Base-by-base conservation (phyloP, 2,329 filamentous ascomycete genomes). In the Aspergillus unguis region DNA sequence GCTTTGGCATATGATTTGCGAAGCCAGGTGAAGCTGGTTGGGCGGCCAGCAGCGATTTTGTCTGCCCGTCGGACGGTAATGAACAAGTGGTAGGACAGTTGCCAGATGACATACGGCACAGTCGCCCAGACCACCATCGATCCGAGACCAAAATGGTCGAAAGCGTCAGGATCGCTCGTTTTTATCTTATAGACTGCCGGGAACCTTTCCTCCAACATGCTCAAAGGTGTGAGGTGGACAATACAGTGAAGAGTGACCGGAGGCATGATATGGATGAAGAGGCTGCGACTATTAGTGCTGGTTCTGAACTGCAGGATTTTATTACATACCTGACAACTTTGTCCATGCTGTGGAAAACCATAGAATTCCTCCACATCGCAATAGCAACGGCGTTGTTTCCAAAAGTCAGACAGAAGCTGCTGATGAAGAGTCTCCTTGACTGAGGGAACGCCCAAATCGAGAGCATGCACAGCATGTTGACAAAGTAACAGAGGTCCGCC, bases 201-300 rank as follows among this genome's bases (percentile, higher is more conserved):
- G 68, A 95, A 97, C 23, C 85, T 83, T 27, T 77, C 72, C 58
- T 80, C 76, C 65, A 95, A 87, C 38, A 81, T 70, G 25, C 84
- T 83, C 1, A 82, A 72, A 0, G 87, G 74, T 9, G 91, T 79
- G 23, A 97, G 79, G 69, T 99, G 94, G 11, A 96, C 88, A 10
- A 99, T 80, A 67, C 90, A 95, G 72, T 99, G 94, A 9, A 99
- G 81, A 1, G 92, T 90, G 5, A 88, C 92, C 60, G 92, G 96
- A 1, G 94, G 94, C 92, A 99, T 99, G 65, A 99, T 95, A 72
- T 99, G 94, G 62, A 99, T 96, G 75, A 99, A 99, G n/a, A 99
- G 80, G 70, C 85, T 87, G 6, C 1, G 26, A 11, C 29, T 17
- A 42, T 57, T 38, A 59, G 44, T 29, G 10, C 17, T 8, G 25